Evolutionary conservation across 2,329 filamentous ascomycete species (phyloP).

Genomic region (Penicillium sclerotigenum): DNA sequence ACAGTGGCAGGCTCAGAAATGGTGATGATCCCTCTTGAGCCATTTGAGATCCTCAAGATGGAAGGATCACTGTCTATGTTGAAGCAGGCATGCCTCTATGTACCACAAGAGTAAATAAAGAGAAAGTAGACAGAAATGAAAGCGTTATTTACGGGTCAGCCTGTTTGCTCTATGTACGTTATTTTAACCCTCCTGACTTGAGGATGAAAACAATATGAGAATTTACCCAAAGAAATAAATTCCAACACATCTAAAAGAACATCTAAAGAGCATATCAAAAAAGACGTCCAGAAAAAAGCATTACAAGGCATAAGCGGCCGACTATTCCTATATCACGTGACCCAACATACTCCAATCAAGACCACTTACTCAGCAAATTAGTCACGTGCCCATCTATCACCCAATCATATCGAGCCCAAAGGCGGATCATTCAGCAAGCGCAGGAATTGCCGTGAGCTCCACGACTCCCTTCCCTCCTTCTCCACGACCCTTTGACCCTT

Average conservation of each 20-base stretch:
- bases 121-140: background rate
- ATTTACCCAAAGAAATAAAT: background rate
- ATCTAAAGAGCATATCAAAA: too few species aligned
- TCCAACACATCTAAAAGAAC: too few species aligned
- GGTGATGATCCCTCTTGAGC: conserved; percentile 36
- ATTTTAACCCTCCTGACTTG: background rate
- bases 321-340: background rate
- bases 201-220: background rate
- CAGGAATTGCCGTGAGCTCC: conserved; percentile 37
- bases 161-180: background rate
- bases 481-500: conserved; percentile 25
- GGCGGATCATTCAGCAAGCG: conserved; percentile 41
- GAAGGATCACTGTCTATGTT: conserved; percentile 25
- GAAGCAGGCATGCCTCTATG: conserved; percentile 37
- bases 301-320: too few species aligned
- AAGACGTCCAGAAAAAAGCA: too few species aligned
- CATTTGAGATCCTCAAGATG: conserved; percentile 29
- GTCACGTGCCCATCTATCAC: conserved; percentile 27
- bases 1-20: conserved; percentile 41
- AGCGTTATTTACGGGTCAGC: background rate
- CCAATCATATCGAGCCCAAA: conserved; percentile 40
- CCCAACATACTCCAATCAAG: background rate
- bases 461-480: conserved; percentile 24
- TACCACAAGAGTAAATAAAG: conserved; percentile 28
- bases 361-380: conserved; percentile 17